Percentiles rank a stretch among this genome's conserved stretches.
phyloP scores from a whole-genome alignment of 2,329 filamentous ascomycete species.

The Huntiella decipiens region DNA sequence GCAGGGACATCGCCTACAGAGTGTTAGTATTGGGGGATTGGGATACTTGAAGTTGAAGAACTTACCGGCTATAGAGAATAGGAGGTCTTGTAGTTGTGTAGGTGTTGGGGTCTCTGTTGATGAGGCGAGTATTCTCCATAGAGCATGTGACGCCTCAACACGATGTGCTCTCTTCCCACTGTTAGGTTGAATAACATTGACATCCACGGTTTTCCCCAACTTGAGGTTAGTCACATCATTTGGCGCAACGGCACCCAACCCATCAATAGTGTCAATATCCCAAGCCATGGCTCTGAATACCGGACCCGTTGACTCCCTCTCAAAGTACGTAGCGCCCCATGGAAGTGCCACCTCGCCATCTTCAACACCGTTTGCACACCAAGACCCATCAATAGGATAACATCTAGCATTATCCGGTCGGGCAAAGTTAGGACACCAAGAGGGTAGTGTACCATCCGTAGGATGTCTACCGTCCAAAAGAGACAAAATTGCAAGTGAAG shows the following conservation, averaged over 20 bases:
- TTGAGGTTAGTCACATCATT: slow-evolving; percentile 1
- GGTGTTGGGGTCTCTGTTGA: slow-evolving; percentile 4
- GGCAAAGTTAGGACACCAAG: slow-evolving; percentile 11
- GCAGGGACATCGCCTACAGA: slow-evolving; percentile 1
- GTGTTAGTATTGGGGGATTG: not conserved
- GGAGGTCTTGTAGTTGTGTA: slow-evolving; percentile 7
- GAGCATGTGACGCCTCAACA: slow-evolving; percentile 3
- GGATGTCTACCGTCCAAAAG: slow-evolving; percentile 8
- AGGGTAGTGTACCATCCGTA: slow-evolving; percentile 4
- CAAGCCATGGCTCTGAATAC: slow-evolving; percentile 10
- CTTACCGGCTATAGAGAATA: slow-evolving; percentile 7
- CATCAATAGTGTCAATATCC: slow-evolving; percentile 8
- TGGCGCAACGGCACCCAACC: slow-evolving; percentile 8
- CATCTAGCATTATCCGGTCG: slow-evolving; percentile 3
- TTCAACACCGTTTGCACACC: slow-evolving; percentile 9
- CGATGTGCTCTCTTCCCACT: not conserved
- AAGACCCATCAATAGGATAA: not conserved
- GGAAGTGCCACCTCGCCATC: slow-evolving; percentile 7
- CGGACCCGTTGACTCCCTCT: not conserved
- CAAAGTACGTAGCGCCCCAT: slow-evolving; percentile 11
- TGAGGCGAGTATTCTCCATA: slow-evolving; percentile 6
- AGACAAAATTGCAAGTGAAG: slow-evolving; percentile 6
- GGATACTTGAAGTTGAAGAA: not conserved
- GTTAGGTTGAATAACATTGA: slow-evolving; percentile 3
- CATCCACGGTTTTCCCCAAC: slow-evolving; percentile 3